Base-by-base conservation (phyloP, 306 rosid genomes). In the Hippophae tibetana region DNA sequence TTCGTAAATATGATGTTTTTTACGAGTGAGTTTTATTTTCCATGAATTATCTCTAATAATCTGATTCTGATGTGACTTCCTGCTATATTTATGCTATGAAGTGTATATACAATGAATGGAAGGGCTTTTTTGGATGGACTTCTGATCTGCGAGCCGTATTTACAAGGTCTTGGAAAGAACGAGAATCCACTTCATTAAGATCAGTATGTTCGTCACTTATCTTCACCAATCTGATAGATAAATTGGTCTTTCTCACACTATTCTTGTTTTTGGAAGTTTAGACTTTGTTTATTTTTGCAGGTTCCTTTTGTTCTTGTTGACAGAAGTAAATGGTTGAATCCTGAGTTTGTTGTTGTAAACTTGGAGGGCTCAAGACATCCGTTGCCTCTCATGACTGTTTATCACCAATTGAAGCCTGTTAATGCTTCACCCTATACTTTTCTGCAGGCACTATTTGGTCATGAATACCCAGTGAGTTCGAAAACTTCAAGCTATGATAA, bases 91-190 rank as follows among this genome's bases (percentile, higher is more conserved):
- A 43, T 68, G 76, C 57, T 14, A 25, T 85, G 62, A 49, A 92
- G 98, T 88, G 82, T 63, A 71, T 92, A 63, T 87, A 85, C 72
- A 78, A 80, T 42, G 96, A 87, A 69, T 87, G 96, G 98, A 85
- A 80, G 69, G 92, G 95, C 55, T 71, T 87, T 58, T 53, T 87
- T 52, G 95, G 95, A 54, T 83, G 95, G 95, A 71, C 92, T 60
- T 92, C 94, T 62, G 98, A 92, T 74, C 62, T 92, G 53, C 89
- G 89, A 5, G 72, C 87, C 44, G 59, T 81, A 60, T 71, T 87
- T 75, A 69, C 76, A 13, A 81, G 85, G 76, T 67, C 85, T 6
- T 76, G 81, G 84, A 81, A 90, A 52, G 81, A 79, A 50, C 89
- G 62, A 57, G 87, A 79, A 64, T 76, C 95, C 18, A 78, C 76